Conservation (phyloP, 2,329 filamentous ascomycete species). For the Penicillium sp. region DNA sequence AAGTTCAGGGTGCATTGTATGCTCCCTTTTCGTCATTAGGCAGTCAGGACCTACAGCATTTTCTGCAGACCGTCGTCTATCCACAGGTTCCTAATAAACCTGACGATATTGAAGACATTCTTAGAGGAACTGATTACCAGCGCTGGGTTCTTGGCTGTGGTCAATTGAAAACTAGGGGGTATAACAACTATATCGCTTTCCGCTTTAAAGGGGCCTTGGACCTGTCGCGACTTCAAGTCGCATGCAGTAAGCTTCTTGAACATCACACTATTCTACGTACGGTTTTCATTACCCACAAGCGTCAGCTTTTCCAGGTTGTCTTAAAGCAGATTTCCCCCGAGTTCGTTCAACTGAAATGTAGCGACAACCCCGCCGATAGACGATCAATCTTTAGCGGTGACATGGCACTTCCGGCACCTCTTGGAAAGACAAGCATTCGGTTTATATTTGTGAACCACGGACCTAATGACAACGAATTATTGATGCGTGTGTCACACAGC, state of each 20-base stretch:
- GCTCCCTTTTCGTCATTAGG: background rate
- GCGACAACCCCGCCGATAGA: background rate
- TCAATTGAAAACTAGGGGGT: background rate
- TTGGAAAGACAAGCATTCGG: background rate
- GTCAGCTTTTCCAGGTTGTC: background rate
- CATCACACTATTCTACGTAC: background rate
- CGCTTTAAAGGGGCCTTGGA: background rate
- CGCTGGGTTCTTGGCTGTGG: background rate
- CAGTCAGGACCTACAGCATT: background rate
- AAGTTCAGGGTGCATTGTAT: background rate
- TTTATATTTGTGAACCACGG: background rate
- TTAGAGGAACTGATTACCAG: background rate
- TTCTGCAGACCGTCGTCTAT: background rate
- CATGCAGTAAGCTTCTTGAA: background rate
- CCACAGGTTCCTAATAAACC: background rate
- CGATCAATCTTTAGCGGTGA: background rate
- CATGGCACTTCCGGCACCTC: background rate
- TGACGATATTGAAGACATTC: background rate
- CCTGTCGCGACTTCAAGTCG: background rate
- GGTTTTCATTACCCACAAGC: background rate
- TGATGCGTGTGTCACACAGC: conserved; percentile 60
- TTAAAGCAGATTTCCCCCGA: background rate
- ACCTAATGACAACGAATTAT: conserved; percentile 14
- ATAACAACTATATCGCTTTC: background rate
- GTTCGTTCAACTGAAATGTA: background rate